Evolutionary conservation across 2,329 filamentous ascomycete genomes (phyloP).

Genomic region (Paramyrothecium sp.): DNA sequence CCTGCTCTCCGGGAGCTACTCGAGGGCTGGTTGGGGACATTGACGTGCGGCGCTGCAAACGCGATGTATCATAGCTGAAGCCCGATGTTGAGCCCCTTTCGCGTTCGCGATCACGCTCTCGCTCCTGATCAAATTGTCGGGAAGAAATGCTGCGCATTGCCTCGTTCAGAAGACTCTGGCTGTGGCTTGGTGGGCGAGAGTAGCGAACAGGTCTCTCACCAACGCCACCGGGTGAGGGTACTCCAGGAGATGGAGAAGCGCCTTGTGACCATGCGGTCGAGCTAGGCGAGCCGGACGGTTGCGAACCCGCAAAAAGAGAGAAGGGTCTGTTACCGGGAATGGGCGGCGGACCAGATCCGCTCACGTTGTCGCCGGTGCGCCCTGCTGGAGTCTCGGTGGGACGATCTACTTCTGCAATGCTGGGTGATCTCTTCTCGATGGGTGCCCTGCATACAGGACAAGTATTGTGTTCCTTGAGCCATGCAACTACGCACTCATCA

Average conservation of each 20-base stretch:
- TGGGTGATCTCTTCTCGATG: constrained; percentile 38
- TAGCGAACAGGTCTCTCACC: constrained; percentile 11
- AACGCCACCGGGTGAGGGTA: constrained; percentile 1
- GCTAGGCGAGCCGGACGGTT: neutral
- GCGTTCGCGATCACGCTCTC: constrained; percentile 22
- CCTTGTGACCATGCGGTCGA: neutral
- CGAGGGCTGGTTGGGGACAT: constrained; percentile 36
- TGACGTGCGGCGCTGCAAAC: constrained; percentile 34
- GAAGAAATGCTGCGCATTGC: constrained; percentile 26
- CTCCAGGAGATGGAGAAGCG: neutral
- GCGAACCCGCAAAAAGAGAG: neutral
- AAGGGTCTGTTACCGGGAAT: neutral
- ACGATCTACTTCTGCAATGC: neutral
- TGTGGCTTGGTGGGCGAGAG: constrained; percentile 22
- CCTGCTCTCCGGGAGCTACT: constrained; percentile 23
- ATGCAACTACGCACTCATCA: constrained; percentile 74
- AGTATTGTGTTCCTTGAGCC: constrained; percentile 88
- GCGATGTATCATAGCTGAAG: constrained; percentile 29
- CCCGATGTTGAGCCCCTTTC: constrained; percentile 19
- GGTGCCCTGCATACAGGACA: constrained; percentile 77
- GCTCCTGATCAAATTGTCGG: constrained; percentile 20
- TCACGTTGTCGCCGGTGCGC: neutral
- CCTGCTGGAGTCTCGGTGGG: neutral
- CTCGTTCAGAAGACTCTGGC: constrained; percentile 26
- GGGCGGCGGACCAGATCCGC: neutral